These are phyloP conservation scores for Cyathus striatus DNA, from an alignment of 768 basidiomycete genomes.

Conservation along the genomic window DNA sequence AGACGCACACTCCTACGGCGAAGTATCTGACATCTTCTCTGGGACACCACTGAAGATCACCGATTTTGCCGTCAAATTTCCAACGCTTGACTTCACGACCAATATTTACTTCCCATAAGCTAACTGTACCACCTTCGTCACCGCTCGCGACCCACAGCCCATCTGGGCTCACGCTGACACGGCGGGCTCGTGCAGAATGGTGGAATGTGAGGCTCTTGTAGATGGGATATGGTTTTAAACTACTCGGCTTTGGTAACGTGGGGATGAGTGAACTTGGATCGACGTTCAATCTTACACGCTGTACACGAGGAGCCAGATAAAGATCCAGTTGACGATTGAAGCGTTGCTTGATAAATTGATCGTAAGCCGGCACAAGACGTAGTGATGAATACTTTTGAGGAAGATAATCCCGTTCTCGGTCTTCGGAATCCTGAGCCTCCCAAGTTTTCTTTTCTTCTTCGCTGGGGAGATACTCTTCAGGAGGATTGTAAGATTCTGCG, in stretches of 20 bases:
- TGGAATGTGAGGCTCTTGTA: slow-evolving; percentile 69
- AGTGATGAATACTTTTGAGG: slow-evolving; percentile 82
- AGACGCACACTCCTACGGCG: slow-evolving; percentile 64
- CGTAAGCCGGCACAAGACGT: slow-evolving; percentile 88
- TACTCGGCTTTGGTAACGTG: slow-evolving; percentile 88
- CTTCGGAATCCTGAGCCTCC: slow-evolving; percentile 81
- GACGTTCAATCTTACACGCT: slow-evolving; percentile 82
- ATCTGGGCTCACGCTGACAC: slow-evolving; percentile 77
- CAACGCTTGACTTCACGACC: slow-evolving; percentile 87
- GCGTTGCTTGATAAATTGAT: slow-evolving; percentile 87
- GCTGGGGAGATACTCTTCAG: slow-evolving; percentile 91
- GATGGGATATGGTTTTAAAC: slow-evolving; percentile 90
- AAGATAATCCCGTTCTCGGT: slow-evolving; percentile 84
- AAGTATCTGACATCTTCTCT: slow-evolving; percentile 77
- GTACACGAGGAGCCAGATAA: slow-evolving; percentile 92
- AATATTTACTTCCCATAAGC: slow-evolving; percentile 88
- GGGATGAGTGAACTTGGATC: slow-evolving; percentile 90
- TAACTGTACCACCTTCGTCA: slow-evolving; percentile 81
- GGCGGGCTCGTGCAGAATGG: slow-evolving; percentile 70
- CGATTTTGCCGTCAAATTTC: slow-evolving; percentile 76
- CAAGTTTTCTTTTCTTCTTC: slow-evolving; percentile 78
- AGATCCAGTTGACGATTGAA: slow-evolving; percentile 93
- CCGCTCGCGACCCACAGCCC: slow-evolving; percentile 91
- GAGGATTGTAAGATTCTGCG: slow-evolving; percentile 98
- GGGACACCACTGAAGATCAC: slow-evolving; percentile 91